Base-by-base conservation (phyloP, 2,329 filamentous ascomycete genomes). In the Teratosphaeria pseudoeucalypti region DNA sequence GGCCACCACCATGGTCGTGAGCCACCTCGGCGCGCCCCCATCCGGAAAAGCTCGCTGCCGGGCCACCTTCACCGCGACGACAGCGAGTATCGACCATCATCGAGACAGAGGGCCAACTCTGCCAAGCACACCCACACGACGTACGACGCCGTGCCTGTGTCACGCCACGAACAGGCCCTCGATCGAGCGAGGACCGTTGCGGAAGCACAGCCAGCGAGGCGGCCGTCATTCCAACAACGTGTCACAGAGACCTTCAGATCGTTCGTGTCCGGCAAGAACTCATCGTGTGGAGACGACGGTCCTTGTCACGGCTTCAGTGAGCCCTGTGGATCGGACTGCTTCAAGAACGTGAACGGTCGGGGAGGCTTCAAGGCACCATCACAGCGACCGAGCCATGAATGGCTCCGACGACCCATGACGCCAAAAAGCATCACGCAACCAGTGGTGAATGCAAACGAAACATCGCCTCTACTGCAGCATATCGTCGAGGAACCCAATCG, bases 251-350 rank as follows among this genome's bases (percentile, higher is more conserved):
- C 74, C 32, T 71, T 85, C 26, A 78, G 76, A 7, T 75, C 78
- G 49, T 70, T 85, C 7, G 75, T 84, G 10, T 69, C 66, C 9
- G 66, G 65, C 10, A 63, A 63, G 34, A 62, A 66, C 19, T 43
- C 77, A 1, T 68, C 74, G 3, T 86, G 84, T 64, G 81, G 84
- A 62, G 78, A 82, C 58, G 73, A 79, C 57, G 83, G 82, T 0
- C 81, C 82, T 19, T 87, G 84, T 63, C 82, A 81, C 64, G 84
- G 84, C 0, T 81, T 82, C 64, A 83, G 82, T 2, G 81, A 85
- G 64, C 78, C 82, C 0, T 86, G 84, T 66, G 83, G 83, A 1
- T 75, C 76, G 27, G 82, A 85, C 61, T 86, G 84, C 69, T 81
- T 82, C 65, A 83, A 81, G 68, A 78, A 74, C 43, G 68, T 78